A percentile compares a stretch with the other conserved stretches of the same genome.
phyloP scores from a whole-genome alignment of 2,329 filamentous ascomycete species.

The Fusarium liriodendri region DNA sequence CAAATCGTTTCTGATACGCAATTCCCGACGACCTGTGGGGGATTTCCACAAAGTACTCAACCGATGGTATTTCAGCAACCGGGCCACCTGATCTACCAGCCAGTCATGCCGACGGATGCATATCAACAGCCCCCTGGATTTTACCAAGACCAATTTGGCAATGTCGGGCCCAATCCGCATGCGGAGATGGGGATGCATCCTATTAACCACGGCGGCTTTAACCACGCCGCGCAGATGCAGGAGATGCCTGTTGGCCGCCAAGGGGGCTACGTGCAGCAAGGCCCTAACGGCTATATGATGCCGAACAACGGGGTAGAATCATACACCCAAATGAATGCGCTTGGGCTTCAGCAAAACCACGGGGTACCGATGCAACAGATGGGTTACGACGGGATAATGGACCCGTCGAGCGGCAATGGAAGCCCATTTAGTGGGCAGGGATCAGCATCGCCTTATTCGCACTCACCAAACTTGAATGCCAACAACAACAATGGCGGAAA shows the following conservation, averaged over 20 bases:
- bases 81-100: constrained; percentile 39
- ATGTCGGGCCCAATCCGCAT: constrained; percentile 40
- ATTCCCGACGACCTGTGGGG: constrained; percentile 37
- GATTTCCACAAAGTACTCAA: constrained; percentile 29
- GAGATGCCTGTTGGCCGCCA: constrained; percentile 39
- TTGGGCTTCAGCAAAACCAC: constrained; percentile 49
- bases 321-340: constrained; percentile 47
- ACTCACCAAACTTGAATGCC: constrained; percentile 48
- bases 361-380: constrained; percentile 44
- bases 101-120: constrained; percentile 42
- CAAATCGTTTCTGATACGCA: constrained; percentile 35
- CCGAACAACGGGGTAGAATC: constrained; percentile 45
- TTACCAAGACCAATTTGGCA: constrained; percentile 43
- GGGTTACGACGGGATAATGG: constrained; percentile 47
- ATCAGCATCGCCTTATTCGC: constrained; percentile 49
- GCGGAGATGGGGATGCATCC: constrained; percentile 40
- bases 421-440: constrained; percentile 53
- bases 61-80: constrained; percentile 35
- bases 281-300: constrained; percentile 41
- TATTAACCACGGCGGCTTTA: constrained; percentile 42
- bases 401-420: constrained; percentile 47
- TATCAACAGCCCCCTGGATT: constrained; percentile 39
- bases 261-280: constrained; percentile 40
- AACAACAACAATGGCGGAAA: constrained; percentile 27
- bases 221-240: constrained; percentile 37